Conservation (phyloP, 306 rosid species). For the Oemleria cerasiformis region DNA sequence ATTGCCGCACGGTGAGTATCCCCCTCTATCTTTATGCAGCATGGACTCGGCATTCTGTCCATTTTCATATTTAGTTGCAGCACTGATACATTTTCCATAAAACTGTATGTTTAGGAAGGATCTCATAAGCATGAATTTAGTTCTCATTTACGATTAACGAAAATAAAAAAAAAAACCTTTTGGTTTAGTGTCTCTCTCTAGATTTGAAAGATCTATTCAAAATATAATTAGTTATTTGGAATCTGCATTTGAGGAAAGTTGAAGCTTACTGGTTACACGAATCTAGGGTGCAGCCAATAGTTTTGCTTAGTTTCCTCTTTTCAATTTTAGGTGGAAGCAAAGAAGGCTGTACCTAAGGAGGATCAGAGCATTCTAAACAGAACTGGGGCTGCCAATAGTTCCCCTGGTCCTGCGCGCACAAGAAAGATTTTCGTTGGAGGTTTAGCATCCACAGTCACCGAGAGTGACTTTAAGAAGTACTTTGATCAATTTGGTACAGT, state of each 20-base stretch:
- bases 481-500: constrained; percentile 84
- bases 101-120: neutral
- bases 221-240: constrained; percentile 26
- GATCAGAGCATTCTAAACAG: constrained; percentile 65
- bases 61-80: constrained; percentile 12
- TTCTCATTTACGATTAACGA: neutral
- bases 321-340: constrained; percentile 85
- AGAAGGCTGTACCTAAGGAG: constrained; percentile 95
- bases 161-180: neutral
- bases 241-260: constrained; percentile 36
- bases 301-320: constrained; percentile 33
- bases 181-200: constrained; percentile 9
- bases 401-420: constrained; percentile 77
- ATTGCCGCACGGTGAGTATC: constrained; percentile 82
- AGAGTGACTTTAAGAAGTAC: constrained; percentile 73
- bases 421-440: constrained; percentile 96
- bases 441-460: constrained; percentile 78
- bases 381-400: constrained; percentile 52
- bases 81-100: neutral
- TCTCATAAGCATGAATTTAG: neutral
- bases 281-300: constrained; percentile 22
- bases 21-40: constrained; percentile 20
- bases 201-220: constrained; percentile 13
- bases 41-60: constrained; percentile 20
- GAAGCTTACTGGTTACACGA: constrained; percentile 4